These are phyloP conservation scores for Colletotrichum sidae DNA, from an alignment of 2,329 filamentous ascomycete genomes.

Conservation along the genomic window DNA sequence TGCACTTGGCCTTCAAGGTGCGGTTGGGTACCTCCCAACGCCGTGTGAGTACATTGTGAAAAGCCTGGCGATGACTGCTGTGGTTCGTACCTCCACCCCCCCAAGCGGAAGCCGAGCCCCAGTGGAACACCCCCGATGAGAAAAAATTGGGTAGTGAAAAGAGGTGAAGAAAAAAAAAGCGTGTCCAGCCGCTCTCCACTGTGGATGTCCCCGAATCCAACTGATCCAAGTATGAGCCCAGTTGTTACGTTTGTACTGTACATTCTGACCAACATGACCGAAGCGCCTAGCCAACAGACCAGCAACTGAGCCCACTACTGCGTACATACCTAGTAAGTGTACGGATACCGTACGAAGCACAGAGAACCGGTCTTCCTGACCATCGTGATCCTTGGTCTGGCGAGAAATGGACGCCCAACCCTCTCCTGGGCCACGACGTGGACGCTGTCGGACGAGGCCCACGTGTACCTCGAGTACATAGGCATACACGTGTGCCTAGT, in stretches of 20 bases:
- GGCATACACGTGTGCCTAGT: too few species aligned
- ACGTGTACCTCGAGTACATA: conserved; percentile 7
- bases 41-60: too few species aligned
- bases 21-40: too few species aligned
- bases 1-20: too few species aligned
- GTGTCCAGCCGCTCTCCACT: conserved; percentile 4
- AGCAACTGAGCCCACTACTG: neutral
- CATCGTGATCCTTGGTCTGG: too few species aligned
- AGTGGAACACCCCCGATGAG: too few species aligned
- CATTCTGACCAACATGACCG: neutral
- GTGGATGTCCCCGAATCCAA: neutral
- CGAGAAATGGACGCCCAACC: too few species aligned
- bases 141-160: neutral
- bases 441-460: conserved; percentile 5
- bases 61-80: too few species aligned
- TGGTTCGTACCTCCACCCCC: too few species aligned
- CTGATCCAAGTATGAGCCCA: neutral
- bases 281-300: neutral
- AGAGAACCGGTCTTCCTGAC: too few species aligned
- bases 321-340: neutral
- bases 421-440: conserved; percentile 16
- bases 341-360: too few species aligned
- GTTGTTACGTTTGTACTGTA: neutral
- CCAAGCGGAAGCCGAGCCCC: too few species aligned
- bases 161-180: conserved; percentile 7